Evolutionary conservation across 148 eudicot genomes (phyloP), one percentile per base, ranked within the genome.

Genomic region (Bassia scoparia): DNA sequence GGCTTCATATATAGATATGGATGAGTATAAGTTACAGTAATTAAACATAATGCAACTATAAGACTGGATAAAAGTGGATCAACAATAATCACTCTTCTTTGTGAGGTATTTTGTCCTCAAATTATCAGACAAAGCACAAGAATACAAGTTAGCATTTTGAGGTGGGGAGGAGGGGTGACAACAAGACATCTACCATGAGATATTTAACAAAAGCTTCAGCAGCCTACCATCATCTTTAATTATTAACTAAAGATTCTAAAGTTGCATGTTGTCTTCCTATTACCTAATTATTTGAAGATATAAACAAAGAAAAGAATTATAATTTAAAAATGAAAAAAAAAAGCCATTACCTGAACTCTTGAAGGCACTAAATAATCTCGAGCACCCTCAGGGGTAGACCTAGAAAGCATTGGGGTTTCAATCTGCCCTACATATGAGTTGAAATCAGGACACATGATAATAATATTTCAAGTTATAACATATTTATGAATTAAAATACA

Each of bases 361-460:
- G 97, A 95, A 71, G 98, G 98, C 73, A 95, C 98, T 81, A 95
- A 81, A 88, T 88, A 95, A 87, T 95, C 98, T 43, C 98, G 90
- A 76, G 98, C 98, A 80, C 98, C 98, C 84, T 95, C 98, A 60
- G 98, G 98, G 78, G 97, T 95, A 37, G 98, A 95, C 78, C 96
- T 89, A 77, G 91, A 89, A 55, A 95, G 97, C 80, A 95, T 84
- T 81, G 98, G 98, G 69, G 98, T 95, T 91, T 95, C 98, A 79
- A 95, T 91, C 98, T 91, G 91, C 97, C 91, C 91, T 88, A 81
- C 79, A 88, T 84, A 85, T 87, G 85, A 70, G 74, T 76, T 18
- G 79, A 77, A 78, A 84, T 81, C 83, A 80, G 84, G 72, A 78
- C 60, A 69, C 35, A 71, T 26, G 62, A 60, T 43, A 37, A 43